Base-by-base conservation (phyloP, 2,329 filamentous ascomycete genomes). In the Apiospora marii region DNA sequence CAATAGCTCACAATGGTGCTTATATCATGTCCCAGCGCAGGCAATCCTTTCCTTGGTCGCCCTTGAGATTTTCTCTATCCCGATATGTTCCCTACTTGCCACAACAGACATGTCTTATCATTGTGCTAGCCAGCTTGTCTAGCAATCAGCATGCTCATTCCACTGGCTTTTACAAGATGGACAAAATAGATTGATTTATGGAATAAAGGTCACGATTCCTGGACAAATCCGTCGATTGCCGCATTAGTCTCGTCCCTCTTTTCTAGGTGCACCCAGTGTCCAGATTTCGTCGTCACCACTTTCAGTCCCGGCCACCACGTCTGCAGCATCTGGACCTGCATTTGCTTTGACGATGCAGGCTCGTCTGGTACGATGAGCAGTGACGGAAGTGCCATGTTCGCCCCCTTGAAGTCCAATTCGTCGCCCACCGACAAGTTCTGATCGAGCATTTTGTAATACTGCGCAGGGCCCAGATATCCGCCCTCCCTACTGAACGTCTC, bases 261-360 rank as follows among this genome's bases (percentile, higher is more conserved):
- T 44, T 73, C 70, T 24, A 73, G 43, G 68, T 72, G 72, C 5
- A 73, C 70, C 70, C 72, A 73, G 64, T 73, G 72, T 16, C 72
- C 72, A 14, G 70, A 69, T 19, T 71, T 44, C 19, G 71, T 27
- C 16, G 41, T 71, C 13, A 53, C 41, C 22, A 69, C 51, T 3
- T 41, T 5, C 7, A 73, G 12, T 3, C 53, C 30, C 8, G 72
- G 64, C 16, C 27, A 69, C 72, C 72, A 73, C n/a, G 70, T 30
- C 19, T n/a, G 64, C 51, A 70, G 37, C 67, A 73, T 73, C 49
- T 53, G 49, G 2, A 30, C 24, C 16, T 73, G 72, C 70, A 71
- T 69, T 16, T 70, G 22, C 19, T 27, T 30, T n/a, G 71, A 41
- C 12, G 34, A 27, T 1, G 48, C 69, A 0, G 67, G 61, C 41